Conservation (phyloP, 352 stramenopile genomes). For the Blastocystis sp. region DNA sequence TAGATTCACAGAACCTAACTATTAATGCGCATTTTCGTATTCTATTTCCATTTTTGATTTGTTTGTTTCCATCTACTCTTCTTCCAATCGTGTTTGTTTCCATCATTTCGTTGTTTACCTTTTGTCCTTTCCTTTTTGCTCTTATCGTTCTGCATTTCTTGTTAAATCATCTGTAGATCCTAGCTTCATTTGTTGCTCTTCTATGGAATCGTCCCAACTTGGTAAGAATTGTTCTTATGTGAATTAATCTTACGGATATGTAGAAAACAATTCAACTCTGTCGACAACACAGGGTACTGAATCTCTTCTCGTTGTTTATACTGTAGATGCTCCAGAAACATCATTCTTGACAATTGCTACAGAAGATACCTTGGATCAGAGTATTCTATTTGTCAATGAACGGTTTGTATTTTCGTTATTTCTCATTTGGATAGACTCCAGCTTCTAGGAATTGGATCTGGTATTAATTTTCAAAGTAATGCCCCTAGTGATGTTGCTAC, state of each 20-base stretch:
- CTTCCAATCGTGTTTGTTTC: too few species aligned
- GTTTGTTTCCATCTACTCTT: background rate
- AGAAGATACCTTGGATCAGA: constrained; percentile 39
- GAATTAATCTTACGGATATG: background rate
- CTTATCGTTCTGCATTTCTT: too few species aligned
- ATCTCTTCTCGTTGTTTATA: background rate
- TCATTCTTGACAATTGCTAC: constrained; percentile 10
- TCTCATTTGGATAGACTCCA: background rate
- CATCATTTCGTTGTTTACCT: too few species aligned
- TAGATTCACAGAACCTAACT: constrained; percentile 47
- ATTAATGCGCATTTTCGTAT: constrained; percentile 51
- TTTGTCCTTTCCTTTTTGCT: too few species aligned
- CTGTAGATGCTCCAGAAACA: constrained; percentile 7
- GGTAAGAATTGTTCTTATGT: too few species aligned
- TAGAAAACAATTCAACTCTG: background rate
- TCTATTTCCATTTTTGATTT: background rate
- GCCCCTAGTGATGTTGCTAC: background rate
- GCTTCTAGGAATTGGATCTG: background rate
- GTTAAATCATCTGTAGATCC: too few species aligned
- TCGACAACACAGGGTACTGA: background rate
- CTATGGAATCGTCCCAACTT: too few species aligned
- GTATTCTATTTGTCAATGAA: constrained; percentile 53
- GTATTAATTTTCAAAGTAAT: background rate
- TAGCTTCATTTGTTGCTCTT: too few species aligned
- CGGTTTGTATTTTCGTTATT: background rate